phyloP scores from a whole-genome alignment of 768 basidiomycete species.

The Auricularia sp. region DNA sequence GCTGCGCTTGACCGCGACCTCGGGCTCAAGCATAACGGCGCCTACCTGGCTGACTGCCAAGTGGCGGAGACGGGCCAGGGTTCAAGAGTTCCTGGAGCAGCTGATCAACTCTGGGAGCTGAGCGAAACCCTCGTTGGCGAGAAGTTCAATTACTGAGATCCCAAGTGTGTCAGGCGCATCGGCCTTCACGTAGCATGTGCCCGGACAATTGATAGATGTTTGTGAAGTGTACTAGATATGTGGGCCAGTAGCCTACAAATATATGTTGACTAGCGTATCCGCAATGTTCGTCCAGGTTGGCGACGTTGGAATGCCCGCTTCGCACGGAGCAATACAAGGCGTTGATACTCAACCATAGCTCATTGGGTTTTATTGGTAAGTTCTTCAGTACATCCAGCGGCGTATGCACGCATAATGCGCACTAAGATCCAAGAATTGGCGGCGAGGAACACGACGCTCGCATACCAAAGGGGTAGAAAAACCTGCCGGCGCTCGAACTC shows the following conservation, averaged over 20 bases:
- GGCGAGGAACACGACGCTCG: slow-evolving; percentile 62
- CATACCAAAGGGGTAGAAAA: slow-evolving; percentile 67
- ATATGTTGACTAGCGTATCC: no score
- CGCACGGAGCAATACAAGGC: no score
- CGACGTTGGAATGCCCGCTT: no score
- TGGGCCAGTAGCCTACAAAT: no score
- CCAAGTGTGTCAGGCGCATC: no score
- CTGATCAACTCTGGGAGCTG: background rate
- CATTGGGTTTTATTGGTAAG: no score
- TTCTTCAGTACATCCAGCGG: no score
- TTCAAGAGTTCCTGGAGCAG: background rate
- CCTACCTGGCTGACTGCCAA: background rate
- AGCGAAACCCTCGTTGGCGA: background rate
- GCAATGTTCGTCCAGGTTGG: no score
- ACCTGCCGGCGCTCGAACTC: slow-evolving; percentile 78
- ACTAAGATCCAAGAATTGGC: slow-evolving; percentile 76
- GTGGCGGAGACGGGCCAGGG: background rate
- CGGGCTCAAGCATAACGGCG: background rate
- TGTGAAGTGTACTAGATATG: no score
- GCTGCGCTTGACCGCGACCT: background rate
- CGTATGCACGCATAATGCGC: slow-evolving; percentile 37
- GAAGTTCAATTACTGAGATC: background rate
- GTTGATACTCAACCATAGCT: no score
- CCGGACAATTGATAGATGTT: no score
- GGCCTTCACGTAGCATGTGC: no score